Base-by-base conservation (phyloP, 2,329 filamentous ascomycete species). In the Alternaria angustiovoidea region DNA sequence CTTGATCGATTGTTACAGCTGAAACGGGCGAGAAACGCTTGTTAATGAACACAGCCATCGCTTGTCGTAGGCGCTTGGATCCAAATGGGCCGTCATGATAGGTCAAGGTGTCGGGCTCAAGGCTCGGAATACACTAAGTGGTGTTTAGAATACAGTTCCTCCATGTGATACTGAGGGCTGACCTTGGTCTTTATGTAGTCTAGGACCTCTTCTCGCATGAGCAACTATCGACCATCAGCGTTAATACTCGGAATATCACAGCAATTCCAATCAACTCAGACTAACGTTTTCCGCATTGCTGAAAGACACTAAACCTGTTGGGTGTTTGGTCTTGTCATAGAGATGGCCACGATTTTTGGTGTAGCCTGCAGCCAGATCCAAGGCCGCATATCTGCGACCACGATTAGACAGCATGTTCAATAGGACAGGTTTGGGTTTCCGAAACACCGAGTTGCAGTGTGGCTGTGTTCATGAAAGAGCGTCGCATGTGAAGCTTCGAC, bases 41-140 rank as follows among this genome's bases (percentile, higher is more conserved):
- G 26, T 59, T 56, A 30, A 56, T 22, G 14, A 59, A 59, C 1
- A 39, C 28, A 16, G 57, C 38, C 52, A 59, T 59, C 22, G 57
- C 57, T 11, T 54, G 28, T 6, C 57, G 43, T 16, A 59, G 34
- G 22, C 52, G 57, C 20, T 43, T 28, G 20, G 52, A 59, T 7
- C 57, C 57, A 18, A 56, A 59, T 2, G 57, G 52, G 9, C 57
- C 52, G 11, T 59, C 52, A 56, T 59, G 52, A 20, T 59, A 59
- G 3, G 57, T 59, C 46, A 59, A 51, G 12, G 57, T 39, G 16
- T 22, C 32, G 7, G 39, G 32, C 20, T 56, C 52, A 32, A 59
- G 39, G 4, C 24, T 28, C 2, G 32, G 24, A 11, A 56, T 26
- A 24, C 57, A 59, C 57, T 59, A 20, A 11, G n/a, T 24, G 3